These are phyloP conservation scores for Geosmithia flava DNA, from an alignment of 2,329 filamentous ascomycete species.

Conservation along the genomic window DNA sequence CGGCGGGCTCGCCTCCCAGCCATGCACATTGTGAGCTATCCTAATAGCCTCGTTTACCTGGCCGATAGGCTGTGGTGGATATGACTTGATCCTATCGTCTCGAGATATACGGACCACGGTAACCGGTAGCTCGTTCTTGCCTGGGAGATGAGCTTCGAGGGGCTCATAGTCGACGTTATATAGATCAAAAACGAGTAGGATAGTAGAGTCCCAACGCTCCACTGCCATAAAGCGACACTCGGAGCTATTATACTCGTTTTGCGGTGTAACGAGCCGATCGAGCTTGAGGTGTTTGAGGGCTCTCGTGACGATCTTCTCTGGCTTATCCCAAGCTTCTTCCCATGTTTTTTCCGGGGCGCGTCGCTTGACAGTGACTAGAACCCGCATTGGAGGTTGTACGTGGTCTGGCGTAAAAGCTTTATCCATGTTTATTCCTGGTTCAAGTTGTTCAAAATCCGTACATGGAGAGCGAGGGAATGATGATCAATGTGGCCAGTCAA, in stretches of 20 bases:
- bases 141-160: slow-evolving; percentile 1
- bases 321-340: slow-evolving; percentile 2
- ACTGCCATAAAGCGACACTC: slow-evolving; percentile 3
- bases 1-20: neutral
- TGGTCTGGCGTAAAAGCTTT: too few relatives aligned
- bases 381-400: neutral
- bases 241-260: slow-evolving; percentile 1
- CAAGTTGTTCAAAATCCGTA: too few relatives aligned
- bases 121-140: slow-evolving; percentile 3
- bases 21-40: neutral
- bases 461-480: too few relatives aligned
- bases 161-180: slow-evolving; percentile 2
- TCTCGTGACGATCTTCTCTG: slow-evolving; percentile 1
- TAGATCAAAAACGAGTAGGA: slow-evolving; percentile 3
- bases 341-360: neutral
- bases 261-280: slow-evolving; percentile 1
- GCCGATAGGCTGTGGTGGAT: neutral
- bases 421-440: too few relatives aligned
- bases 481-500: too few relatives aligned
- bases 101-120: neutral
- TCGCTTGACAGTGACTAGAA: slow-evolving; percentile 1
- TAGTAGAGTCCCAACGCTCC: slow-evolving; percentile 1
- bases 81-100: neutral
- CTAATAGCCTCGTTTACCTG: neutral
- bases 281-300: slow-evolving; percentile 1